Evolutionary conservation across 129 eudicot genomes (phyloP), one percentile per base, ranked within the genome.

Genomic region (Ambrosia trifida): DNA sequence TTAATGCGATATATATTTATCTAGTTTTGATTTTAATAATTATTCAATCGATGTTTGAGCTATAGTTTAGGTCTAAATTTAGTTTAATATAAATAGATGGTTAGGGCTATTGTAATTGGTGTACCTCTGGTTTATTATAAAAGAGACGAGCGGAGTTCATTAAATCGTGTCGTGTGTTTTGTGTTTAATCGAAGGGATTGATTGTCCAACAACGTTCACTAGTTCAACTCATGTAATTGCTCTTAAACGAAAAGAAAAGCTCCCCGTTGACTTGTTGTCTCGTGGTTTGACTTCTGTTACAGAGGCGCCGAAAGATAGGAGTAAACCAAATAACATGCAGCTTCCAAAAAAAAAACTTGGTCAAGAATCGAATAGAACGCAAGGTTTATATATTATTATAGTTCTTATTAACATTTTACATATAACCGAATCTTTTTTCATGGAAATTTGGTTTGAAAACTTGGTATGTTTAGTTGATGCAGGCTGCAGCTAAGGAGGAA

Each of bases 401-500:
- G 7, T 38, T 38, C 11, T 8, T 40, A 40, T 5, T 8, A 6
- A 3, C 1, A 7, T 40, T 40, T 16, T 63, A 8, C 31, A 63
- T 14, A 6, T 7, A 33, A 36, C 17, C 5, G 3, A 18, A 38
- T 64, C 46, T 36, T 16, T 14, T 14, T 35, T 62, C 7, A 61
- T 61, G 24, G 51, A 2, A 45, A 45, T 3, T n/a, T 49, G 17
- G 6, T 4, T 47, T 14, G 1, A 2, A 19, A 53, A 53, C 14
- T 19, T 12, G 24, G 33, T 53, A 8, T 61, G 2, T 41, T 35
- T 60, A 43, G 36, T 51, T 18, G 9, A 44, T 68, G 70, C 81
- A 94, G 96, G 79, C 86, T 74, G 92, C 96, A 32, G 86, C 87
- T 47, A 87, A 93, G 83, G 93, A 83, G 81, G 96, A 89, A 85